phyloP scores from a whole-genome alignment of 768 basidiomycete genomes.

The Leccinum subgranulosum region DNA sequence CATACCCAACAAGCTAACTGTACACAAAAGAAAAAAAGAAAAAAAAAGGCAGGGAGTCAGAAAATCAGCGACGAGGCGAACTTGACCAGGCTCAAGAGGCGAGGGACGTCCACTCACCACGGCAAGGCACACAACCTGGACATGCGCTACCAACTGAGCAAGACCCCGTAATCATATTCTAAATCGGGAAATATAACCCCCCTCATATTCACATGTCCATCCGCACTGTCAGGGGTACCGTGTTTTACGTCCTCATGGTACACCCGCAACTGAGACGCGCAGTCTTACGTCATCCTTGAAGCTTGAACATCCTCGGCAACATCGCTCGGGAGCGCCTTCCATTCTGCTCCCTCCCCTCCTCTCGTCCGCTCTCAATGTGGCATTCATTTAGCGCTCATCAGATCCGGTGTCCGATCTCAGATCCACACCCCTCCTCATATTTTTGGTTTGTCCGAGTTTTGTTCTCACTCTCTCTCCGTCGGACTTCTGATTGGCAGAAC shows the following conservation, averaged over 20 bases:
- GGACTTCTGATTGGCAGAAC: slow-evolving; percentile 2
- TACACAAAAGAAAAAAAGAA: not conserved
- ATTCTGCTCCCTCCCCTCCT: not conserved
- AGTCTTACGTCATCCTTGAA: slow-evolving; percentile 6
- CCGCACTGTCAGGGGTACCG: slow-evolving; percentile 12
- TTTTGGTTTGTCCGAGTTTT: slow-evolving; percentile 6
- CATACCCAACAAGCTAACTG: not conserved
- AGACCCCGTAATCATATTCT: slow-evolving; percentile 12
- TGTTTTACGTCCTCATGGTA: slow-evolving; percentile 20
- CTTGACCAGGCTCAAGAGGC: slow-evolving; percentile 16
- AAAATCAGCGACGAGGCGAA: slow-evolving; percentile 2
- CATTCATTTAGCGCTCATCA: slow-evolving; percentile 8
- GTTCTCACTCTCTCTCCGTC: slow-evolving; percentile 6
- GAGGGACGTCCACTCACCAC: slow-evolving; percentile 6
- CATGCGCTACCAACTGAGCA: slow-evolving; percentile 7
- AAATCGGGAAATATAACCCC: slow-evolving; percentile 16
- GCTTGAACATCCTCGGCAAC: slow-evolving; percentile 14
- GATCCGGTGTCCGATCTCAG: slow-evolving; percentile 15
- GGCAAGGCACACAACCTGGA: slow-evolving; percentile 12
- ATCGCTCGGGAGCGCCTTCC: slow-evolving; percentile 17
- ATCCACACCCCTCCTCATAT: slow-evolving; percentile 5
- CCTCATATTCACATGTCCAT: slow-evolving; percentile 28
- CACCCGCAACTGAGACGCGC: slow-evolving; percentile 8
- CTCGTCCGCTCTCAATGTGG: not conserved
- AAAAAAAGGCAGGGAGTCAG: not conserved